phyloP scores from a whole-genome alignment of 1,139 yeast genomes.

The Pichia inconspicua region DNA sequence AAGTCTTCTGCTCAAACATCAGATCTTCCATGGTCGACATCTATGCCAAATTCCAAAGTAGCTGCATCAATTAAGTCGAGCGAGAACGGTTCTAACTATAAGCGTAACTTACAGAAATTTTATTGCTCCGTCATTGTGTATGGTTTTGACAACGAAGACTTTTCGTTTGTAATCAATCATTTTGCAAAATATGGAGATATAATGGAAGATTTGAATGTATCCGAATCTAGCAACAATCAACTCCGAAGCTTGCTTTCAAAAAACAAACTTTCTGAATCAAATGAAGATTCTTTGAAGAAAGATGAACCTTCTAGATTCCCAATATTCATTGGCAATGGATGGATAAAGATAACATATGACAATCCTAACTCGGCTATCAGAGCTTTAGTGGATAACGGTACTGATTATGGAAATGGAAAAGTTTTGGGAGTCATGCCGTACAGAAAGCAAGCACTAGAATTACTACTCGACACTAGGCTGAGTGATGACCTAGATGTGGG shows the following conservation, averaged over 20 bases:
- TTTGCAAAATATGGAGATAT: slow-evolving; percentile 77
- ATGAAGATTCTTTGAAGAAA: neutral
- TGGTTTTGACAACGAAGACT: slow-evolving; percentile 77
- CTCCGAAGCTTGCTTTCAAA: slow-evolving; percentile 5
- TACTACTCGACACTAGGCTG: slow-evolving; percentile 49
- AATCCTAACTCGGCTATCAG: slow-evolving; percentile 69
- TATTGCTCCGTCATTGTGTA: slow-evolving; percentile 74
- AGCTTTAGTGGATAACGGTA: slow-evolving; percentile 71
- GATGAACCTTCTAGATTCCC: slow-evolving; percentile 27
- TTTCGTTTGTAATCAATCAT: slow-evolving; percentile 60
- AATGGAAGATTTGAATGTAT: slow-evolving; percentile 53
- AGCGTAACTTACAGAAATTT: slow-evolving; percentile 3
- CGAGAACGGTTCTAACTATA: neutral
- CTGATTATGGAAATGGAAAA: slow-evolving; percentile 24
- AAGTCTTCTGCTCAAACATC: neutral
- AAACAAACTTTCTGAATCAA: neutral
- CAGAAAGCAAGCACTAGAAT: slow-evolving; percentile 52
- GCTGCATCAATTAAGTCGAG: neutral
- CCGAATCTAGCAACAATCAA: slow-evolving; percentile 6
- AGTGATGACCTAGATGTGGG: slow-evolving; percentile 53
- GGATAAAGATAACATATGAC: slow-evolving; percentile 83
- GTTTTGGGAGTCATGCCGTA: slow-evolving; percentile 76
- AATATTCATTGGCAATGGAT: slow-evolving; percentile 74
- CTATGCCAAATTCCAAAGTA: neutral
- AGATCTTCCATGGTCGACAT: slow-evolving; percentile 9